Evolutionary conservation across 768 basidiomycete genomes (phyloP).

Genomic region (Hericium erinaceus): DNA sequence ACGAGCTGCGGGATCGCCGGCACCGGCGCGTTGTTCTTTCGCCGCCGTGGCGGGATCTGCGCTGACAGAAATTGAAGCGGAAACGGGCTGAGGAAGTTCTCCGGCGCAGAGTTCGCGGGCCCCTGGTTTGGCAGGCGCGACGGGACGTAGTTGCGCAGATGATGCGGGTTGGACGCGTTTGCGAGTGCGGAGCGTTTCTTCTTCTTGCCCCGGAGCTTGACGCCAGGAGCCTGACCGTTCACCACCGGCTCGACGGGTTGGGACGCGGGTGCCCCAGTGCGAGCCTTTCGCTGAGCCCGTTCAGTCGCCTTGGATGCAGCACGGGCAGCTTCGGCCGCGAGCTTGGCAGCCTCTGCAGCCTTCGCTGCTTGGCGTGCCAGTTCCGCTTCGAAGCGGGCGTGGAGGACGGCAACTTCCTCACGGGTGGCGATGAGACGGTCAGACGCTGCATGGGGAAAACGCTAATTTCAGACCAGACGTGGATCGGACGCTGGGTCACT

Average conservation of each 20-base stretch:
- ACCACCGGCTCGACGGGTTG: constrained; percentile 28
- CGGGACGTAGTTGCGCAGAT: constrained; percentile 88
- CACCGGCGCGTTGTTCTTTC: constrained; percentile 18
- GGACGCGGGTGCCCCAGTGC: constrained; percentile 23
- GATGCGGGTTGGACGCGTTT: constrained; percentile 93
- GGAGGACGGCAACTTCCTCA: constrained; percentile 57
- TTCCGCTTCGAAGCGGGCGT: constrained; percentile 65
- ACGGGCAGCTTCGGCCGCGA: constrained; percentile 32
- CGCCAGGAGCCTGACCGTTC: constrained; percentile 18
- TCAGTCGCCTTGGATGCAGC: constrained; percentile 25
- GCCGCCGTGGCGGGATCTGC: constrained; percentile 46
- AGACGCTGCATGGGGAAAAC: constrained; percentile 41
- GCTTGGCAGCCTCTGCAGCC: constrained; percentile 38
- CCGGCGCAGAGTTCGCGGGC: constrained; percentile 29
- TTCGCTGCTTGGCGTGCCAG: constrained; percentile 61
- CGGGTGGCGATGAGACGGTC: constrained; percentile 62
- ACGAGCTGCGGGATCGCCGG: constrained; percentile 29
- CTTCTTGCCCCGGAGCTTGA: constrained; percentile 51
- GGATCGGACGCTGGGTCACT: constrained; percentile 33
- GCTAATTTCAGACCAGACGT: constrained; percentile 14
- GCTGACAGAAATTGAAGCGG: constrained; percentile 62
- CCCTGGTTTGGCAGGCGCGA: constrained; percentile 55
- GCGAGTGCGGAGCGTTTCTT: constrained; percentile 90
- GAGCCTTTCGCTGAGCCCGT: constrained; percentile 7
- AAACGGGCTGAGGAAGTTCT: constrained; percentile 46